A percentile compares a stretch with the other conserved stretches of the same genome.
phyloP scores from a whole-genome alignment of 768 basidiomycete genomes.

The Kondoa subrosea region DNA sequence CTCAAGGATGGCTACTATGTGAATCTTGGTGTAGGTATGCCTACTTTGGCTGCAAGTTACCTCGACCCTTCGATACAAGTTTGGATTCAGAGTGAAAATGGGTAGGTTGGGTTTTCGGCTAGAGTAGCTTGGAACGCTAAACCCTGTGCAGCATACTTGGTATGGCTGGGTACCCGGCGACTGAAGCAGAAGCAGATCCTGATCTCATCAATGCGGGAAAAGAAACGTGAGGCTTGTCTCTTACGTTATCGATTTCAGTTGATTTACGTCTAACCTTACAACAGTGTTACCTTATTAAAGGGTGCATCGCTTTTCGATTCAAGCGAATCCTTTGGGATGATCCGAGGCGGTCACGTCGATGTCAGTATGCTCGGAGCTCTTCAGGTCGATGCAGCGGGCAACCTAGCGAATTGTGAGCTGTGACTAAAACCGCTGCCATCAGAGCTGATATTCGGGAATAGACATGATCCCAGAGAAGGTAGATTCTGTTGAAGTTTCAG shows the following conservation, averaged over 20 bases:
- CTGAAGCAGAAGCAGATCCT: slow-evolving; percentile 33
- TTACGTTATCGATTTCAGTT: background rate
- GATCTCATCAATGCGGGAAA: slow-evolving; percentile 91
- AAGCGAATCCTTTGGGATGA: slow-evolving; percentile 90
- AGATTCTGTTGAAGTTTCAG: background rate
- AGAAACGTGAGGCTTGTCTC: slow-evolving; percentile 41
- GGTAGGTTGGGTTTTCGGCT: slow-evolving; percentile 34
- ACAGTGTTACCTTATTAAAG: slow-evolving; percentile 59
- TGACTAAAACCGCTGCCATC: background rate
- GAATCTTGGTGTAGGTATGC: slow-evolving; percentile 36
- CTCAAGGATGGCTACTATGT: slow-evolving; percentile 47
- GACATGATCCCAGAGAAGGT: slow-evolving; percentile 82
- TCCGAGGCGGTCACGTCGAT: slow-evolving; percentile 87
- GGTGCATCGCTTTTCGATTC: slow-evolving; percentile 88
- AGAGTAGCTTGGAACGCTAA: too few species aligned
- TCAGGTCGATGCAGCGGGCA: slow-evolving; percentile 76
- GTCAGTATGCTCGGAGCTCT: slow-evolving; percentile 88
- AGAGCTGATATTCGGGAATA: background rate
- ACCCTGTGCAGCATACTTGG: slow-evolving; percentile 33
- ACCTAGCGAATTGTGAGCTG: slow-evolving; percentile 67
- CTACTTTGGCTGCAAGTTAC: slow-evolving; percentile 33
- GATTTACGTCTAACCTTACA: too few species aligned
- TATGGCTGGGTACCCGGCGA: slow-evolving; percentile 25
- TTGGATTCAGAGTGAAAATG: slow-evolving; percentile 36
- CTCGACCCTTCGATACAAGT: slow-evolving; percentile 33